A percentile compares a stretch with the other conserved stretches of the same genome.
These are phyloP conservation scores for Spinacia oleracea DNA, from an alignment of 179 eudicot genomes.

Conservation along the genomic window DNA sequence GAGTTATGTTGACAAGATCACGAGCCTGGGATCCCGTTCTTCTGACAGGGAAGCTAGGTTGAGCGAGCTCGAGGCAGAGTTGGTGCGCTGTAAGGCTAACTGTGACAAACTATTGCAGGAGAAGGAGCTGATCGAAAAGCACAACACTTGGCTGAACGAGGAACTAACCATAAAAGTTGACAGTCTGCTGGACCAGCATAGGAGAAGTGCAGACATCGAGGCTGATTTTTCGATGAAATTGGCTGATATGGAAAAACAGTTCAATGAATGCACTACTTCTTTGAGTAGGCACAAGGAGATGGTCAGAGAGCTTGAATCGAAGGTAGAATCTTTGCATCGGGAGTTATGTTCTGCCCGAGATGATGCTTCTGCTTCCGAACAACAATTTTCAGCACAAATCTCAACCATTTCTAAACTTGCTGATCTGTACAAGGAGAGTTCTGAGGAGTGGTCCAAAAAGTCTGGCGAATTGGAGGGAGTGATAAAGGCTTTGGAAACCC, in stretches of 20 bases:
- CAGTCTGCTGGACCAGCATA: slow-evolving; percentile 63
- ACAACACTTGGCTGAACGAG: slow-evolving; percentile 86
- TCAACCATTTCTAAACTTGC: slow-evolving; percentile 81
- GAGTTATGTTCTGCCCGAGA: slow-evolving; percentile 69
- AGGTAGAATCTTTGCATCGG: slow-evolving; percentile 63
- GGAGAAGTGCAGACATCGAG: slow-evolving; percentile 59
- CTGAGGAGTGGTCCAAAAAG: slow-evolving; percentile 97
- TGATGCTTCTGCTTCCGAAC: slow-evolving; percentile 71
- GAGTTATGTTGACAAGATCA: slow-evolving; percentile 81
- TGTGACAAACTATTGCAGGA: slow-evolving; percentile 68
- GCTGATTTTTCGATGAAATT: slow-evolving; percentile 75
- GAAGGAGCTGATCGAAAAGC: slow-evolving; percentile 90
- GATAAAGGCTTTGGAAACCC: slow-evolving; percentile 92
- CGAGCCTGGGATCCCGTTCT: slow-evolving; percentile 60
- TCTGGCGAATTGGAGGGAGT: slow-evolving; percentile 98
- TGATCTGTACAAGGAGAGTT: slow-evolving; percentile 92
- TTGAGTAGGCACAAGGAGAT: slow-evolving; percentile 56
- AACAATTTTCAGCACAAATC: slow-evolving; percentile 58
- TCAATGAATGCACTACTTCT: slow-evolving; percentile 36
- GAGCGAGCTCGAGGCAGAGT: slow-evolving; percentile 66
- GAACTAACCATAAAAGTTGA: slow-evolving; percentile 70
- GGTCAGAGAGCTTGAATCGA: slow-evolving; percentile 66
- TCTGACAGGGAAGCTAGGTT: slow-evolving; percentile 67
- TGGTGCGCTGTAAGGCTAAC: slow-evolving; percentile 55
- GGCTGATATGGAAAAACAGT: slow-evolving; percentile 58